Evolutionary conservation across 176 grass and related monocot species (phyloP), one percentile per base, ranked within the genome.

Genomic region (Avena sativa): DNA sequence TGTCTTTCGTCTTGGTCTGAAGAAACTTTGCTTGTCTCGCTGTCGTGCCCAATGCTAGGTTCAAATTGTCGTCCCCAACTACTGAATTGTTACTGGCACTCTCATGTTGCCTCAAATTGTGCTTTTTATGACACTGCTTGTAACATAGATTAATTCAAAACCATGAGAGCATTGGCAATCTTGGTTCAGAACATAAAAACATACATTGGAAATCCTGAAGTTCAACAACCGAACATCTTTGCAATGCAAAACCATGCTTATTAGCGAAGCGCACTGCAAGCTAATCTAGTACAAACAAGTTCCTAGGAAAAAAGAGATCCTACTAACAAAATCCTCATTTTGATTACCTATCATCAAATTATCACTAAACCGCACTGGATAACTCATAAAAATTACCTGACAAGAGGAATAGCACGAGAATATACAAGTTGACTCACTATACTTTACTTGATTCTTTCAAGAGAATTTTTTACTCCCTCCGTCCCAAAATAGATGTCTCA

Each of bases 1-100:
- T 92, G 68, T 15, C 16, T 62, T 15, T 73, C 81, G 25, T 76
- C 62, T 81, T 83, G 69, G n/a, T 55, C 86, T 30, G 40, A 84
- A 34, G 64, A 85, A 87, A 87, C 68, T 89, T 32, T 82, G 23
- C 74, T 57, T 11, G 79, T 67, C 86, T 79, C 88, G 5, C 78
- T 70, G n/a, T 36, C 57, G 46, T 63, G 82, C 9, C 57, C 66
- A 76, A 94, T 87, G 26, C 82, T 83, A 12, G 90, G 85, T 34
- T 94, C 88, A 60, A 98, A 98, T 52, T 95, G 95, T 15, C 96
- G 84, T 0, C 32, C 92, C 85, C 90, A 87, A 67, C 56, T 94
- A 56, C 77, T 92, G 55, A 90, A 60, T 87, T 88, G 86, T 84
- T 91, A 87, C 2, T 32, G 82, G 68, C 96, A 98, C 75, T 91